These are phyloP conservation scores for Phytomonas serpens DNA, from an alignment of 208 protist genomes.

Conservation along the genomic window DNA sequence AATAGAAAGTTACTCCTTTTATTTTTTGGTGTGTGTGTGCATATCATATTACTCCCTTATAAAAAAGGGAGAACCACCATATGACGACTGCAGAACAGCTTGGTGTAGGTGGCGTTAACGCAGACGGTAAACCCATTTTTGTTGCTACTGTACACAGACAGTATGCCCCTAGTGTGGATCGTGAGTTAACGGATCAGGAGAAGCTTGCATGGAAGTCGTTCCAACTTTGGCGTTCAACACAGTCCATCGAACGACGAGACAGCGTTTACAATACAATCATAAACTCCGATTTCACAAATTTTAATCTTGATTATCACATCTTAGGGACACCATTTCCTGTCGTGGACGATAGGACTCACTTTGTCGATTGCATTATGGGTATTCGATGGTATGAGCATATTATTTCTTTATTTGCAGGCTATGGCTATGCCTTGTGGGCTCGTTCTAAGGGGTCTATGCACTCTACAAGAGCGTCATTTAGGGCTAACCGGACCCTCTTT, in stretches of 20 bases:
- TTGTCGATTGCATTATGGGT: conserved; percentile 36
- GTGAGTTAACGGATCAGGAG: conserved; percentile 80
- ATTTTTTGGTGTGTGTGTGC: not conserved
- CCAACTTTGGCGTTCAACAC: conserved; percentile 73
- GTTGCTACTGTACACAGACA: conserved; percentile 69
- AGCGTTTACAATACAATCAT: conserved; percentile 63
- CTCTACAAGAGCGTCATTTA: conserved; percentile 26
- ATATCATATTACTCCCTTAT: not conserved
- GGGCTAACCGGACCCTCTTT: conserved; percentile 24
- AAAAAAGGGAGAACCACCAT: not conserved
- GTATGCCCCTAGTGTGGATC: conserved; percentile 46
- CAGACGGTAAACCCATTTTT: conserved; percentile 58
- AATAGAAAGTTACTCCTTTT: not conserved
- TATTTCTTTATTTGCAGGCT: conserved; percentile 18
- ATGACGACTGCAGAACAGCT: conserved; percentile 43
- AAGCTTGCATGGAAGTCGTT: conserved; percentile 85
- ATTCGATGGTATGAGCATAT: conserved; percentile 82
- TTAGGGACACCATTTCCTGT: conserved; percentile 81
- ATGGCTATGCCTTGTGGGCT: conserved; percentile 65
- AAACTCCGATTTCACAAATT: conserved; percentile 80
- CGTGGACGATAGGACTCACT: conserved; percentile 37
- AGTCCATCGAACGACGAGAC: conserved; percentile 73
- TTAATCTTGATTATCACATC: conserved; percentile 64
- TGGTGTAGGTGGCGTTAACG: conserved; percentile 47
- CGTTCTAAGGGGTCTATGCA: conserved; percentile 60